These are phyloP conservation scores for Xylaria bambusicola DNA, from an alignment of 495 filamentous ascomycete species.

Conservation along the genomic window DNA sequence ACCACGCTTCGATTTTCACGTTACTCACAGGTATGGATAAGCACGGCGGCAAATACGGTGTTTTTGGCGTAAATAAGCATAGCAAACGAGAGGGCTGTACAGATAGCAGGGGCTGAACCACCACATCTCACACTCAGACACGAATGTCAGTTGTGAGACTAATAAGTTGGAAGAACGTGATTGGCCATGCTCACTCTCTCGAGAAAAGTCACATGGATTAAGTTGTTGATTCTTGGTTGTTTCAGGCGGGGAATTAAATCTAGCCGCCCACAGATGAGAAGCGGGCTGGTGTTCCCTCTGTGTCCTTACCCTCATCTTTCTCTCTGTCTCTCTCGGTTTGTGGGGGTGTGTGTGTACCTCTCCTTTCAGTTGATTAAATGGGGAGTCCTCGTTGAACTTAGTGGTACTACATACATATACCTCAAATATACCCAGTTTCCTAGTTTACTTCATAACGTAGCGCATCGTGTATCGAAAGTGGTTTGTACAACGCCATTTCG, in stretches of 20 bases:
- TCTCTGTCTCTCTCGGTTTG: too few relatives aligned
- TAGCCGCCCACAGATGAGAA: neutral
- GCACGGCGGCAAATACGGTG: conserved; percentile 7
- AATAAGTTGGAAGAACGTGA: neutral
- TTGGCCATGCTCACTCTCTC: neutral
- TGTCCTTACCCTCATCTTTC: neutral
- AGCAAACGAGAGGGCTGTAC: neutral
- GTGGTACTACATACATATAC: conserved; percentile 15
- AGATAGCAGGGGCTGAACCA: neutral
- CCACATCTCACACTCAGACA: neutral
- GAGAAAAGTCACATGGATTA: conserved; percentile 8
- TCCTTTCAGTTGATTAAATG: too few relatives aligned
- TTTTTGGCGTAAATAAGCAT: conserved; percentile 19
- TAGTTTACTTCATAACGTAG: neutral
- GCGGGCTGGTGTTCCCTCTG: too few relatives aligned
- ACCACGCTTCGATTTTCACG: neutral
- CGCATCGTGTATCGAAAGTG: too few relatives aligned
- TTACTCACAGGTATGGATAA: conserved; percentile 6
- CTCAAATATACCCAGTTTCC: conserved; percentile 18
- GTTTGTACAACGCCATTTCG: too few relatives aligned
- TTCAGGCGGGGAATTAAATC: too few relatives aligned
- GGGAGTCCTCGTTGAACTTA: neutral
- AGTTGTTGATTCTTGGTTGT: conserved; percentile 12
- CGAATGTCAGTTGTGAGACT: neutral
- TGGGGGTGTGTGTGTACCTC: too few relatives aligned